Conservation (phyloP, 1,284 basidiomycete genomes). For the Acaromyces ingoldii region DNA sequence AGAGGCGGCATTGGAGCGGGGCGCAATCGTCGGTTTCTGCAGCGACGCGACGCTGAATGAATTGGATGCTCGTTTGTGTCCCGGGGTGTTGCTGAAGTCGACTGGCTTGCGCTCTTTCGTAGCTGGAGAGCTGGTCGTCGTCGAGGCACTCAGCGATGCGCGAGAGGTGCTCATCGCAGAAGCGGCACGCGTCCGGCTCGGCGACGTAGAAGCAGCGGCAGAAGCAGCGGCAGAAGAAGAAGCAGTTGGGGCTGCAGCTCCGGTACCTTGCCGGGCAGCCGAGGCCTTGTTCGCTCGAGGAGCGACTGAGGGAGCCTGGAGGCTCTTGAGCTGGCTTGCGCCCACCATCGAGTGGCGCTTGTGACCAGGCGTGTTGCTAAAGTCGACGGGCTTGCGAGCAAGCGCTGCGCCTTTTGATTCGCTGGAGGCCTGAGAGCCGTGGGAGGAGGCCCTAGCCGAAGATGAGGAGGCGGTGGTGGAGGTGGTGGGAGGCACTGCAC, state of each 20-base stretch:
- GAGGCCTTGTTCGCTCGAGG: constrained; percentile 7
- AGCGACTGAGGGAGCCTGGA: constrained; percentile 10
- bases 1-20: constrained; percentile 17
- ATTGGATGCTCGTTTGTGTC: constrained; percentile 25
- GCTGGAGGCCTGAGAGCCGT: not conserved
- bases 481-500: not conserved
- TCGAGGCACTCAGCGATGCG: too few relatives aligned
- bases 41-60: constrained; percentile 19
- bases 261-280: constrained; percentile 7
- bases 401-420: not conserved
- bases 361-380: constrained; percentile 29
- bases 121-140: not conserved
- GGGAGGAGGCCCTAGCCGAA: not conserved
- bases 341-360: constrained; percentile 13
- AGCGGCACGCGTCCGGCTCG: not conserved
- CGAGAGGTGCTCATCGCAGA: not conserved
- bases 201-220: not conserved
- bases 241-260: not conserved
- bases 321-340: constrained; percentile 3
- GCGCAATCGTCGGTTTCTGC: constrained; percentile 16
- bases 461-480: not conserved
- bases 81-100: constrained; percentile 24
- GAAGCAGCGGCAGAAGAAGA: not conserved
- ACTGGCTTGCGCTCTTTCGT: constrained; percentile 9
- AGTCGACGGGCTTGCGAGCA: constrained; percentile 23